These are phyloP conservation scores for Plantago elongata DNA, from an alignment of 257 asterid genomes.

Conservation along the genomic window DNA sequence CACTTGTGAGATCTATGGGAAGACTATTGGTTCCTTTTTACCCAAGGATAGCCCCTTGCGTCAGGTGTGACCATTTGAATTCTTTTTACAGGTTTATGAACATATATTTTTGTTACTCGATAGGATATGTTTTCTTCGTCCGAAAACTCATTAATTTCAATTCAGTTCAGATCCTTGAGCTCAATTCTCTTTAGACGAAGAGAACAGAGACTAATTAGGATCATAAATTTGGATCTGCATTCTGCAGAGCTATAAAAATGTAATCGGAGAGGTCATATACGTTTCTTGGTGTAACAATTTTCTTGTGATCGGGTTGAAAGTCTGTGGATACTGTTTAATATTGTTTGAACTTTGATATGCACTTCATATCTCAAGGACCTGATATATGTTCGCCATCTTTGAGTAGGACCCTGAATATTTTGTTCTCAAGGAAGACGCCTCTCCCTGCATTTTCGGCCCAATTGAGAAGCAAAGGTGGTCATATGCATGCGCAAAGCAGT, in stretches of 20 bases:
- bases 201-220: too few relatives aligned
- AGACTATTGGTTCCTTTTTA: slow-evolving; percentile 75
- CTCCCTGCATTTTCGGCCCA: slow-evolving; percentile 95
- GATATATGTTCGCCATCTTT: slow-evolving; percentile 10
- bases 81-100: background rate
- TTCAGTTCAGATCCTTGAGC: too few relatives aligned
- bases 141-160: too few relatives aligned
- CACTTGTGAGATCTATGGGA: slow-evolving; percentile 94
- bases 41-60: slow-evolving; percentile 87
- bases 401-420: slow-evolving; percentile 77
- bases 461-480: slow-evolving; percentile 99
- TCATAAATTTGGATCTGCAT: too few relatives aligned
- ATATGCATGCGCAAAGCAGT: slow-evolving; percentile 92
- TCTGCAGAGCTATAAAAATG: too few relatives aligned
- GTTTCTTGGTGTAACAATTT: background rate
- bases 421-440: slow-evolving; percentile 69
- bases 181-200: too few relatives aligned
- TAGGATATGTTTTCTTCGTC: too few relatives aligned
- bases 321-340: too few relatives aligned
- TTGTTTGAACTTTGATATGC: too few relatives aligned
- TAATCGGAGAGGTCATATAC: background rate
- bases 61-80: slow-evolving; percentile 41
- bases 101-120: too few relatives aligned
- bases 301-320: too few relatives aligned
- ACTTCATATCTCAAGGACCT: too few relatives aligned